phyloP scores from a whole-genome alignment of 1,139 yeast species.

The Blastobotrys capitulatus region DNA sequence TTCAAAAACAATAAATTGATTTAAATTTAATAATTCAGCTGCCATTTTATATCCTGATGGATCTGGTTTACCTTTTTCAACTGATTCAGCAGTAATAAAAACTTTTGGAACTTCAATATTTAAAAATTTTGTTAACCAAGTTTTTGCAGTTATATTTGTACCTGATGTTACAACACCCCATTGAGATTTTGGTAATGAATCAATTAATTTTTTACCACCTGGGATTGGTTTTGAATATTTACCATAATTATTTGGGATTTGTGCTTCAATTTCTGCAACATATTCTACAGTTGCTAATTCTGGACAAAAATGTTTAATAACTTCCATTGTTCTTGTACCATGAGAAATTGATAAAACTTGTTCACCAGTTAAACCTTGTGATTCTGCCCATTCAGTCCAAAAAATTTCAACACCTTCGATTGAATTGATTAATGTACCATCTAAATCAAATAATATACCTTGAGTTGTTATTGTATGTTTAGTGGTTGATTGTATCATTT shows the following conservation, averaged over 20 bases:
- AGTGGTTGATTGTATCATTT: background rate
- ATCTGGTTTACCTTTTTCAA: constrained; percentile 68
- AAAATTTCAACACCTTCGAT: constrained; percentile 72
- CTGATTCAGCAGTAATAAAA: constrained; percentile 73
- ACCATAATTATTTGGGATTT: constrained; percentile 64
- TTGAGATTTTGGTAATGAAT: constrained; percentile 34
- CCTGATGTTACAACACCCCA: constrained; percentile 86
- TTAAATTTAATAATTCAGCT: constrained; percentile 51
- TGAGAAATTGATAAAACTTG: constrained; percentile 66
- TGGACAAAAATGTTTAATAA: constrained; percentile 65
- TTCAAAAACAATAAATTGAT: constrained; percentile 61
- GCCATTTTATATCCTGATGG: constrained; percentile 63
- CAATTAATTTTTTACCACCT: constrained; percentile 60
- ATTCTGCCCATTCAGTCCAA: constrained; percentile 65
- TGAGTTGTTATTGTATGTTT: constrained; percentile 14
- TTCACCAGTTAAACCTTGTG: constrained; percentile 64
- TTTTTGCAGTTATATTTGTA: constrained; percentile 61
- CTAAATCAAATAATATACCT: constrained; percentile 60
- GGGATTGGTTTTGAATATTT: constrained; percentile 62
- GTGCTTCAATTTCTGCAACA: constrained; percentile 59
- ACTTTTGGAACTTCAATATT: constrained; percentile 56
- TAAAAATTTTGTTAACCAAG: constrained; percentile 54
- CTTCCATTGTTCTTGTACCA: constrained; percentile 76
- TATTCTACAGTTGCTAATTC: constrained; percentile 59
- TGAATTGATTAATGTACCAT: constrained; percentile 75